phyloP scores from a whole-genome alignment of 2,329 filamentous ascomycete genomes.

The Ophiostoma australiae region DNA sequence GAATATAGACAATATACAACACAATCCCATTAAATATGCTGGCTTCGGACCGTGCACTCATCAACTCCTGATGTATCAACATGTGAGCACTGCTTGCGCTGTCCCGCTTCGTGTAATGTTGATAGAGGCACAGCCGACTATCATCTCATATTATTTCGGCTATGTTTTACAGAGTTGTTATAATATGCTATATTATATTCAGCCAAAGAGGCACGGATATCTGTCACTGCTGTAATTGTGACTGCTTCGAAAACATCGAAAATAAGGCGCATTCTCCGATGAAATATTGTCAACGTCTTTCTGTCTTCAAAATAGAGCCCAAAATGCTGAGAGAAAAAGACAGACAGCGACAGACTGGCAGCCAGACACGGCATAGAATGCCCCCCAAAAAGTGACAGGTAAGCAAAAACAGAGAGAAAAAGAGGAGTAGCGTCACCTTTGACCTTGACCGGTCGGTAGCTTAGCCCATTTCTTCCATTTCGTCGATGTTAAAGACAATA shows the following conservation, averaged over 20 bases:
- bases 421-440: constrained; percentile 1
- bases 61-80: neutral
- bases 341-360: neutral
- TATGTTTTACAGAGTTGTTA: neutral
- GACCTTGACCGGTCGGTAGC: constrained; percentile 1
- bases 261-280: neutral
- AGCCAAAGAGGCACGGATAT: neutral
- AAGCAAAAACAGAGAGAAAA: neutral
- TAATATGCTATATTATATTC: neutral
- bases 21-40: neutral
- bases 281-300: neutral
- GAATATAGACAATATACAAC: neutral
- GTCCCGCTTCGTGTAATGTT: neutral
- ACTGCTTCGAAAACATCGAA: neutral
- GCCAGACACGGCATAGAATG: neutral
- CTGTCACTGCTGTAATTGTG: neutral
- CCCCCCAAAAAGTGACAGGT: constrained; percentile 1
- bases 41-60: neutral
- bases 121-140: neutral
- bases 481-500: neutral
- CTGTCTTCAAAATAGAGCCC: neutral
- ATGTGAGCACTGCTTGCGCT: neutral
- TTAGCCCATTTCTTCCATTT: neutral
- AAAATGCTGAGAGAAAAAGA: too few relatives aligned
- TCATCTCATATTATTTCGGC: neutral